Percentiles rank a stretch among this genome's conserved stretches.
These are phyloP conservation scores for Lepiota brunneoincarnata DNA, from an alignment of 768 basidiomycete genomes.

Conservation along the genomic window DNA sequence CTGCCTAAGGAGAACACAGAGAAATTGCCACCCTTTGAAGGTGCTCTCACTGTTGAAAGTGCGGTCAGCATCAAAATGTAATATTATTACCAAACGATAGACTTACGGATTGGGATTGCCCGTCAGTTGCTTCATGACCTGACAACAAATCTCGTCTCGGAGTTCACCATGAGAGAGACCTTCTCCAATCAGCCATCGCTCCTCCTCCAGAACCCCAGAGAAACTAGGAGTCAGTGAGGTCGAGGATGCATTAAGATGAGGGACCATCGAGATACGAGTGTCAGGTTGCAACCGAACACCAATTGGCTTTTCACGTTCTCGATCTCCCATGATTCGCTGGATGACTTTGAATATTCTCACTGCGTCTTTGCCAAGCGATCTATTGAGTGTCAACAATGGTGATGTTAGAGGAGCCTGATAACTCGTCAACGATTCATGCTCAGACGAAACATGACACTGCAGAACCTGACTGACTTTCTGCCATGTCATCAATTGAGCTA, in stretches of 20 bases:
- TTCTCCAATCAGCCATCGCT: constrained; percentile 80
- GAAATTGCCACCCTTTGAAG: constrained; percentile 91
- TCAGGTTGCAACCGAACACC: constrained; percentile 47
- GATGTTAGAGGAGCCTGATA: constrained; percentile 58
- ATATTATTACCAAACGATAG: background rate
- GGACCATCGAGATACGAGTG: constrained; percentile 39
- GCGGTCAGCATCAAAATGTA: constrained; percentile 4
- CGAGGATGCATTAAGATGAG: constrained; percentile 44
- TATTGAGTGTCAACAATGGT: constrained; percentile 72
- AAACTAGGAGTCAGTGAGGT: constrained; percentile 37
- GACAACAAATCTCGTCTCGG: constrained; percentile 92
- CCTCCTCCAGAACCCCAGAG: constrained; percentile 68
- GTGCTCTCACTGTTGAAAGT: constrained; percentile 62
- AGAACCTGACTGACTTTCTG: constrained; percentile 55
- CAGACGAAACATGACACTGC: background rate
- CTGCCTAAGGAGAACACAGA: constrained; percentile 89
- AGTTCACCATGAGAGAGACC: constrained; percentile 81
- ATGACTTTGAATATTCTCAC: constrained; percentile 86
- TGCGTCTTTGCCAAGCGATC: constrained; percentile 69
- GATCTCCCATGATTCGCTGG: constrained; percentile 92
- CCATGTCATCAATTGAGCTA: constrained; percentile 89
- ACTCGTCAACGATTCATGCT: constrained; percentile 1
- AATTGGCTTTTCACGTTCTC: constrained; percentile 67
- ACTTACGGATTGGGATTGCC: constrained; percentile 78
- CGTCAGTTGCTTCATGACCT: constrained; percentile 88